A percentile compares a stretch with the other conserved stretches of the same genome.
Conservation (phyloP, 805 yeast species). For the Ogataea degrootiae region DNA sequence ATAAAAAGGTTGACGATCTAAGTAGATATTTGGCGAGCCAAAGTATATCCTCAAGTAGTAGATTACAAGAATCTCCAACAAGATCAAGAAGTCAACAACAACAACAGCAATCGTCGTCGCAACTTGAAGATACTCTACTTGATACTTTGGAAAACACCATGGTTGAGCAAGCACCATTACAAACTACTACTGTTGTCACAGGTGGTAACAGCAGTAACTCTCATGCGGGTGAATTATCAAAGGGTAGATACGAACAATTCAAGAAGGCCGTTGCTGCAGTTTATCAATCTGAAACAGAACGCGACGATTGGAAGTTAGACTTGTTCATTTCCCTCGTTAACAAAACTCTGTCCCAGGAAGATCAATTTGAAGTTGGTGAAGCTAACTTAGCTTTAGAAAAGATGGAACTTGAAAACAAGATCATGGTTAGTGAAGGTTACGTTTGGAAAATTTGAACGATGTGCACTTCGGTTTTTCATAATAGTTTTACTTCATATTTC, state of each 20-base stretch:
- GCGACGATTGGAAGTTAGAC: constrained; percentile 31
- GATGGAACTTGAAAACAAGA: constrained; percentile 40
- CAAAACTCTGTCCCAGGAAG: constrained; percentile 36
- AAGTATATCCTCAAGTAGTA: constrained; percentile 6
- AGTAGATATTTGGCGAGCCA: constrained; percentile 22
- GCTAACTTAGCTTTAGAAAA: constrained; percentile 38
- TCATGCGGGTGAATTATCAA: constrained; percentile 38
- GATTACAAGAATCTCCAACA: constrained; percentile 1
- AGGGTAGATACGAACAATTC: constrained; percentile 43
- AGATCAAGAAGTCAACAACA: neutral
- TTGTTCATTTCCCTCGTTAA: constrained; percentile 22
- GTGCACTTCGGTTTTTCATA: neutral
- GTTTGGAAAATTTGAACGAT: constrained; percentile 38
- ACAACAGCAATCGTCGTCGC: neutral
- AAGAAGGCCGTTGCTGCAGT: constrained; percentile 43
- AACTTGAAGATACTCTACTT: constrained; percentile 1
- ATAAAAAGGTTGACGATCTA: constrained; percentile 21
- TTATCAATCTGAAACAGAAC: constrained; percentile 32
- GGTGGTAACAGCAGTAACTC: constrained; percentile 11
- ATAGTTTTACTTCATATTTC: constrained; percentile 1
- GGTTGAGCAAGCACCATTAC: constrained; percentile 7
- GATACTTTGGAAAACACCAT: constrained; percentile 1
- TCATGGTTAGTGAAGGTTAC: constrained; percentile 45
- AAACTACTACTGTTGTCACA: constrained; percentile 12
- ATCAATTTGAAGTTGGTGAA: constrained; percentile 40